Evolutionary conservation across 2,329 filamentous ascomycete genomes (phyloP).

Genomic region (Huntiella abstrusa): DNA sequence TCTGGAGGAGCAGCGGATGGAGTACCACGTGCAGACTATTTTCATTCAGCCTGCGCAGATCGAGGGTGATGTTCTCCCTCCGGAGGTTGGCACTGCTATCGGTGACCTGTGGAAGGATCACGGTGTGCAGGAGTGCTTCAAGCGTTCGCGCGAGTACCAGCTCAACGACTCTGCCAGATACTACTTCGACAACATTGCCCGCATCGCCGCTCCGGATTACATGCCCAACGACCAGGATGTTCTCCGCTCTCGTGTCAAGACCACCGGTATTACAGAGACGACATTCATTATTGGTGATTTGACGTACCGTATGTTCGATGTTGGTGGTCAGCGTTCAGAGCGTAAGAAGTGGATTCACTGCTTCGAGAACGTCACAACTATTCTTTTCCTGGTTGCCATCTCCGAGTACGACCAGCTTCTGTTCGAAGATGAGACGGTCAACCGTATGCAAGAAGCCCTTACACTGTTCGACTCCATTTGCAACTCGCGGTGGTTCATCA

Average conservation of each 20-base stretch:
- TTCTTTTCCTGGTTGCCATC: constrained; percentile 90
- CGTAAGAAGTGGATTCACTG: constrained; percentile 99
- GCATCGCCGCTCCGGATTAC: constrained; percentile 80
- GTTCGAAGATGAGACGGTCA: constrained; percentile 91
- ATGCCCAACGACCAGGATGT: constrained; percentile 92
- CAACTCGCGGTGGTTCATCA: constrained; percentile 80
- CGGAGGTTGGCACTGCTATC: constrained; percentile 84
- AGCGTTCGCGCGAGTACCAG: constrained; percentile 87
- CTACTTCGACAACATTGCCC: constrained; percentile 90
- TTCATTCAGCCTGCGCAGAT: constrained; percentile 98
- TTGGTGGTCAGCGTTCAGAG: constrained; percentile 86
- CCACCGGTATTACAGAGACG: constrained; percentile 90
- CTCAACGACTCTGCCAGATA: constrained; percentile 93
- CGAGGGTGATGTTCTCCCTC: constrained; percentile 83
- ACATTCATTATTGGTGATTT: constrained; percentile 89
- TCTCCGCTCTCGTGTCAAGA: constrained; percentile 89
- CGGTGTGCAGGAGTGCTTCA: constrained; percentile 88
- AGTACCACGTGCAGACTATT: constrained; percentile 95
- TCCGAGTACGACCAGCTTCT: constrained; percentile 93
- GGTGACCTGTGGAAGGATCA: constrained; percentile 83
- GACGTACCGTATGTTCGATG: constrained; percentile 94
- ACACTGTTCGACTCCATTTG: constrained; percentile 77
- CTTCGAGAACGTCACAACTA: constrained; percentile 94
- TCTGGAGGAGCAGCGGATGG: constrained; percentile 76
- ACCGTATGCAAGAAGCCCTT: constrained; percentile 80